Evolutionary conservation across 805 yeast genomes (phyloP), one percentile per base, ranked within the genome.

Genomic region (Candida boleticola): DNA sequence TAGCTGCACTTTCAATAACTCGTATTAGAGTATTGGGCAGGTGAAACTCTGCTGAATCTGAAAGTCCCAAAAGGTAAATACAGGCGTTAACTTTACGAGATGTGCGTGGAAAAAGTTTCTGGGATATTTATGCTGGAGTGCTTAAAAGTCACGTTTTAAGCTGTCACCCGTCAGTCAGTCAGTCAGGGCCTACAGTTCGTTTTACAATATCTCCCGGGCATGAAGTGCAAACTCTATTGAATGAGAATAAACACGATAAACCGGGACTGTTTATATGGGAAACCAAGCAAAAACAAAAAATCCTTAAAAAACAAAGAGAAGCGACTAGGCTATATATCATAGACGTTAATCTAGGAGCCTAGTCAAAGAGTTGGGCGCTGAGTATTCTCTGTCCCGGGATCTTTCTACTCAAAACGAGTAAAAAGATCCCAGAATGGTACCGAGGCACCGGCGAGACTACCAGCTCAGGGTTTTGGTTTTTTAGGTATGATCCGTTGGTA

Each of bases 191-290:
- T n/a, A n/a, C n/a, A n/a, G n/a, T n/a, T n/a, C n/a, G n/a, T n/a
- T n/a, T n/a, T n/a, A n/a, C n/a, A n/a, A 58, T 68, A 61, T 68
- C 44, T 57, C 66, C 76, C 74, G 76, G 74, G 76, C 76, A 70
- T 70, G 76, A 70, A 70, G 76, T 67, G 65, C 62, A 52, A 52
- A 58, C 54, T 53, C 71, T 67, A 69, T 61, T 50, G 64, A 53
- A 41, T 47, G 35, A 68, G 64, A 51, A 53, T 61, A 52, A 51
- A 64, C 68, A 69, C 76, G 76, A 70, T 56, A 68, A 69, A 64
- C 71, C 76, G 71, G 74, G 70, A 52, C 39, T 40, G 33, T 65
- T 60, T 44, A 44, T 70, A 58, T 69, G 61, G 76, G 73, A 63
- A 55, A 49, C 46, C 51, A 52, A 61, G 49, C 51, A 51, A 55